Conservation (phyloP, 371 early-diverging fungal species). For the Mucor circinelloides region DNA sequence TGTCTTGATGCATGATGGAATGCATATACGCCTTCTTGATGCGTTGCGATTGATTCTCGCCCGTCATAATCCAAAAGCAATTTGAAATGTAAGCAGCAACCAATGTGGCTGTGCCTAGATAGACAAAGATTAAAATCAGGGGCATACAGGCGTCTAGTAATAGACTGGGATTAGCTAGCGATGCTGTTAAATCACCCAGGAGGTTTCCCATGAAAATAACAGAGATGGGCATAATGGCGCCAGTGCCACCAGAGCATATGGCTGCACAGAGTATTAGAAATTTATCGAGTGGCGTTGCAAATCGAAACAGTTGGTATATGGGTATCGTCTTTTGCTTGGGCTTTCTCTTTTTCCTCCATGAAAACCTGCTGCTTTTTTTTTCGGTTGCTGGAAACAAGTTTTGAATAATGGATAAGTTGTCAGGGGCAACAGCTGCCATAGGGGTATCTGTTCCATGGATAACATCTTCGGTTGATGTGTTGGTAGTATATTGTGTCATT, state of each 20-base stretch:
- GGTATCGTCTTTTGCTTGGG: conserved; percentile 29
- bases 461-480: not conserved
- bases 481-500: not conserved
- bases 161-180: not conserved
- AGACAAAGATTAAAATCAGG: conserved; percentile 32
- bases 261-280: conserved; percentile 28
- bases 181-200: conserved; percentile 14
- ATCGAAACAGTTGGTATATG: conserved; percentile 36
- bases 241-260: conserved; percentile 29
- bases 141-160: conserved; percentile 18
- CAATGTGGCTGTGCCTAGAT: conserved; percentile 34
- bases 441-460: not conserved
- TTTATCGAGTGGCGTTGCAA: conserved; percentile 26
- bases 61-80: conserved; percentile 39
- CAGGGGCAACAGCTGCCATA: not conserved
- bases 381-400: not conserved
- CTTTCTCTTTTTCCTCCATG: not conserved
- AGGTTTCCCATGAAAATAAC: conserved; percentile 41
- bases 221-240: conserved; percentile 36
- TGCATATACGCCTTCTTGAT: conserved; percentile 59
- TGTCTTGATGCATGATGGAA: conserved; percentile 80
- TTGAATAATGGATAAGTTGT: not conserved
- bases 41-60: conserved; percentile 31
- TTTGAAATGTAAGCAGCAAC: conserved; percentile 35
- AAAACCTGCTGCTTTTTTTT: not conserved